phyloP scores from a whole-genome alignment of 2,329 filamentous ascomycete species.

The Alternaria sp. region DNA sequence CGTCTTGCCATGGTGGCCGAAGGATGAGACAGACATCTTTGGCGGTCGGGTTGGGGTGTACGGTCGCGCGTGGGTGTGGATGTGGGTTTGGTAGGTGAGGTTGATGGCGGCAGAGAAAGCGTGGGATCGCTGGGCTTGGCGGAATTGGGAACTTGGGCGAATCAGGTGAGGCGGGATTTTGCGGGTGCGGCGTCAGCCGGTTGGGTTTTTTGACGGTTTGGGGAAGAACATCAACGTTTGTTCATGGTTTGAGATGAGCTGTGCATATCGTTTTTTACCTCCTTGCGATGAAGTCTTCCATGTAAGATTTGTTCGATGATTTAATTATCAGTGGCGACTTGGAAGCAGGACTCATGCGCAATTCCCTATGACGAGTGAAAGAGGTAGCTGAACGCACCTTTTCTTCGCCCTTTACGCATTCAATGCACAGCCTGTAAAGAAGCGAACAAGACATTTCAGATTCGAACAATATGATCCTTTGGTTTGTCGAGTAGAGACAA shows the following conservation, averaged over 20 bases:
- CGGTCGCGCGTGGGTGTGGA: conserved; percentile 15
- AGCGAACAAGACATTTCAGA: fast-evolving
- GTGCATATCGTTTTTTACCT: neutral
- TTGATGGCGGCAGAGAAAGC: conserved; percentile 9
- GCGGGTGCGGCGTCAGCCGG: conserved; percentile 16
- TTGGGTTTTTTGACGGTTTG: no score
- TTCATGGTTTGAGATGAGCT: neutral
- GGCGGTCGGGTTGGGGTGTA: conserved; percentile 17
- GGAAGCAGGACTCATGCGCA: no score
- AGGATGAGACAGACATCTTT: conserved; percentile 29
- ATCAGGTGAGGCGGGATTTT: conserved; percentile 33
- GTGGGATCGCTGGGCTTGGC: conserved; percentile 20
- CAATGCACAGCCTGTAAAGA: no score
- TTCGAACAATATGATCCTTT: no score
- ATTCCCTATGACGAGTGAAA: no score
- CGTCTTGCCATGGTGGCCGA: conserved; percentile 35
- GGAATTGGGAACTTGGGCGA: conserved; percentile 11
- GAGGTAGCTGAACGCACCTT: no score
- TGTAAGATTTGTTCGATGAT: fast-evolving
- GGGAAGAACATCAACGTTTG: neutral
- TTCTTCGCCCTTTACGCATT: no score
- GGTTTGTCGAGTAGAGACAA: neutral
- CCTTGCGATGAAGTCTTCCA: fast-evolving
- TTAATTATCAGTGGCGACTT: no score
- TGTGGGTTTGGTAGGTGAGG: conserved; percentile 20